These are phyloP conservation scores for Calocybe cyanea DNA, from an alignment of 768 basidiomycete genomes.

Conservation along the genomic window DNA sequence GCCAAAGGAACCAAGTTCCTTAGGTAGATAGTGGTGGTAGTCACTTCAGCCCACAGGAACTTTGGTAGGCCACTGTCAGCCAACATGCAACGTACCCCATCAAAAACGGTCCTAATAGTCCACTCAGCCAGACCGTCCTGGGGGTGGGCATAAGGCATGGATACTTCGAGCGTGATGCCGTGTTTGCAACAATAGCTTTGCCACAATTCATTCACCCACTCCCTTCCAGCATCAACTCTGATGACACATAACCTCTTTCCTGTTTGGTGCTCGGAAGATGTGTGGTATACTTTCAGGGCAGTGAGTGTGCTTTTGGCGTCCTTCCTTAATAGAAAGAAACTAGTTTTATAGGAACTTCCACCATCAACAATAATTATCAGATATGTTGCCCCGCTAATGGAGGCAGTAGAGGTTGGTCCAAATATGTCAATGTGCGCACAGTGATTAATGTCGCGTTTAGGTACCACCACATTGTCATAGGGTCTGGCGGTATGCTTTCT, in stretches of 20 bases:
- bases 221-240: background rate
- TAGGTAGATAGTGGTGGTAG: background rate
- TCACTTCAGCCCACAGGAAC: background rate
- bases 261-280: too few species aligned
- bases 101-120: background rate
- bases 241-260: background rate
- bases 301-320: background rate
- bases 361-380: background rate
- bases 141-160: background rate
- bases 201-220: background rate
- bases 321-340: background rate
- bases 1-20: background rate
- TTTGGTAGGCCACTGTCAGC: background rate
- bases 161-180: background rate
- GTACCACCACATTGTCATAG: too few species aligned
- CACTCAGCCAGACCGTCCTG: background rate
- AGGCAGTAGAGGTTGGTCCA: background rate
- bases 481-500: too few species aligned
- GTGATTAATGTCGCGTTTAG: too few species aligned
- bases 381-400: too few species aligned
- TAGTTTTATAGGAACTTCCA: too few species aligned
- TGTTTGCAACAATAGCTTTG: background rate
- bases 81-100: background rate
- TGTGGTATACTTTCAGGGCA: background rate
- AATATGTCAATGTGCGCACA: background rate